Percentiles rank a stretch among this genome's conserved stretches.
Conservation (phyloP, 2,329 filamentous ascomycete genomes). For the Aspergillus aculeatus region DNA sequence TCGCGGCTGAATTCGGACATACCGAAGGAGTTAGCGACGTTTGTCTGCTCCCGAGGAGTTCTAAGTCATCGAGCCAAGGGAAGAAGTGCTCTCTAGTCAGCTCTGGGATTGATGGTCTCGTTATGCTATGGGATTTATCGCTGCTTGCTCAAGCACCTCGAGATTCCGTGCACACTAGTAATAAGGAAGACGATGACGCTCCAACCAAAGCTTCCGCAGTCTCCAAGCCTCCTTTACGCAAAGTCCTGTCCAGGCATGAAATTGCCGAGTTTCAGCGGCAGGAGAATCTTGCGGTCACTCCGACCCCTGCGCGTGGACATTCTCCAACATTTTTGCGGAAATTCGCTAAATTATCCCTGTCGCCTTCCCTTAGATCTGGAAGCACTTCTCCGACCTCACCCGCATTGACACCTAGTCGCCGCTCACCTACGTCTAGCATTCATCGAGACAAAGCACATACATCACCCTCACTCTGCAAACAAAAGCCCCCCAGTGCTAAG, state of each 20-base stretch:
- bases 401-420: slow-evolving; percentile 31
- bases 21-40: slow-evolving; percentile 90
- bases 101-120: slow-evolving; percentile 74
- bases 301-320: slow-evolving; percentile 44
- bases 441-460: slow-evolving; percentile 27
- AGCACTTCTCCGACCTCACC: slow-evolving; percentile 32
- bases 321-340: slow-evolving; percentile 55
- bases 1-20: slow-evolving; percentile 91
- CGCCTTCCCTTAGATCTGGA: slow-evolving; percentile 33
- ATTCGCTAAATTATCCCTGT: slow-evolving; percentile 53
- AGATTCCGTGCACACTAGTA: slow-evolving; percentile 27
- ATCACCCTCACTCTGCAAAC: slow-evolving; percentile 44
- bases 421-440: slow-evolving; percentile 29
- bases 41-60: slow-evolving; percentile 59
- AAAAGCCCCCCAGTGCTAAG: slow-evolving; percentile 31
- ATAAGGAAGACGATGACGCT: slow-evolving; percentile 38
- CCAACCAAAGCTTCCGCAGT: slow-evolving; percentile 52
- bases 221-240: slow-evolving; percentile 71
- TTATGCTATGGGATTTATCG: slow-evolving; percentile 69
- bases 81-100: slow-evolving; percentile 59
- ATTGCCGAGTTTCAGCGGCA: slow-evolving; percentile 71
- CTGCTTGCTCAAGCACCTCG: slow-evolving; percentile 35
- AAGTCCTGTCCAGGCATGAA: slow-evolving; percentile 83
- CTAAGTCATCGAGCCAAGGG: slow-evolving; percentile 42
- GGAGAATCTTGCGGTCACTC: slow-evolving; percentile 44